A percentile compares a stretch with the other conserved stretches of the same genome.
phyloP scores from a whole-genome alignment of 805 yeast species.

The Schwanniomyces pseudopolymorphus region DNA sequence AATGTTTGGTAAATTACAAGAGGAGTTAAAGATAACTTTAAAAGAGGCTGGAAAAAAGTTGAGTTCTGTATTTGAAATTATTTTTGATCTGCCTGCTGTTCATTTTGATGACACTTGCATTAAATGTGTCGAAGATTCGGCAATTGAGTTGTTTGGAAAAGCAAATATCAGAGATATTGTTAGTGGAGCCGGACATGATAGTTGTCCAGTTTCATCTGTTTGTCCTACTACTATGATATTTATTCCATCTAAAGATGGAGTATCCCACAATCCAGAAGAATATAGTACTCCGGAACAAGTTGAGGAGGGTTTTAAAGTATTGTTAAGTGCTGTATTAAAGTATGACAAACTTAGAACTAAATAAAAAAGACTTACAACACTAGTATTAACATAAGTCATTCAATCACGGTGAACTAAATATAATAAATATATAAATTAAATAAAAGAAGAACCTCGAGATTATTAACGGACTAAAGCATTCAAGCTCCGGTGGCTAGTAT shows the following conservation, averaged over 20 bases:
- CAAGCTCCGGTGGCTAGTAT: slow-evolving; percentile 27
- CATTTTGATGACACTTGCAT: slow-evolving; percentile 54
- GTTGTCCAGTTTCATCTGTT: slow-evolving; percentile 54
- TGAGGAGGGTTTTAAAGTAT: slow-evolving; percentile 57
- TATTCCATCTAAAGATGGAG: slow-evolving; percentile 66
- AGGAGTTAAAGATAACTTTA: slow-evolving; percentile 1
- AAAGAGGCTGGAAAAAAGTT: slow-evolving; percentile 27
- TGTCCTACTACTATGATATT: slow-evolving; percentile 76
- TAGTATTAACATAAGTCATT: neutral
- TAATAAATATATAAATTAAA: neutral
- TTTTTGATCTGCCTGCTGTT: slow-evolving; percentile 55
- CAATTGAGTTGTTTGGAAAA: slow-evolving; percentile 48
- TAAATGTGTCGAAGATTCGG: slow-evolving; percentile 51
- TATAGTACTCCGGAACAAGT: slow-evolving; percentile 64
- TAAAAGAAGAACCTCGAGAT: neutral
- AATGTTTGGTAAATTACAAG: slow-evolving; percentile 35
- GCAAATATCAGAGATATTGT: slow-evolving; percentile 46
- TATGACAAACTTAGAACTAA: slow-evolving; percentile 19
- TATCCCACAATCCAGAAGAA: slow-evolving; percentile 67
- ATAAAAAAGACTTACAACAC: too few relatives aligned
- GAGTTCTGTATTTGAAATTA: slow-evolving; percentile 39
- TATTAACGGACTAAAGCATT: slow-evolving; percentile 15
- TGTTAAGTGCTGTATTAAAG: slow-evolving; percentile 45
- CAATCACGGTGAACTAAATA: neutral
- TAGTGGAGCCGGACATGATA: slow-evolving; percentile 77